phyloP scores from a whole-genome alignment of 2,329 filamentous ascomycete genomes.

The Lasiodiplodia theobromae region DNA sequence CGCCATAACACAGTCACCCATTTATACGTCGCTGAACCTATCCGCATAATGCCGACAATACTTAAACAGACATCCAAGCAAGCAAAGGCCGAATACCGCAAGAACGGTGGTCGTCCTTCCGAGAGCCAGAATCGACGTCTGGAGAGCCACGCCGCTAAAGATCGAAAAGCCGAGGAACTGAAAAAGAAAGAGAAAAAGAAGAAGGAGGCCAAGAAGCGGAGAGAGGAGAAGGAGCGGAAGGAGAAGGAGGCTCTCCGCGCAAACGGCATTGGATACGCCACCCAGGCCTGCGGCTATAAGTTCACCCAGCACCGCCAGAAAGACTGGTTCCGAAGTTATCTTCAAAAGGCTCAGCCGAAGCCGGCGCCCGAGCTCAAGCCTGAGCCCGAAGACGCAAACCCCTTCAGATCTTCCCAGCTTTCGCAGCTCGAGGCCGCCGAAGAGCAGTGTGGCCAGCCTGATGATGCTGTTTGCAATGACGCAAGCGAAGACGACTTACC shows the following conservation, averaged over 20 bases:
- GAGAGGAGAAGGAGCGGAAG: slow-evolving; percentile 42
- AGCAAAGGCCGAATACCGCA: slow-evolving; percentile 43
- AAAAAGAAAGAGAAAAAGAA: slow-evolving; percentile 43
- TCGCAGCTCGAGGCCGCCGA: not conserved
- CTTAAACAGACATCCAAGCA: slow-evolving; percentile 43
- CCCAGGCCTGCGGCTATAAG: slow-evolving; percentile 48
- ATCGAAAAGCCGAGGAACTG: slow-evolving; percentile 42
- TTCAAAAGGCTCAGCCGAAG: slow-evolving; percentile 10
- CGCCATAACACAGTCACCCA: not conserved
- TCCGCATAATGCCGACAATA: not conserved
- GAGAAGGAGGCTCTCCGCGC: slow-evolving; percentile 40
- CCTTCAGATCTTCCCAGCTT: not conserved
- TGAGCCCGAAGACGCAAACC: not conserved
- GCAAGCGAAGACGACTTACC: not conserved
- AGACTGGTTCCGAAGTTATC: slow-evolving; percentile 44
- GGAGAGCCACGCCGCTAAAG: slow-evolving; percentile 41
- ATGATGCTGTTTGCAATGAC: not conserved
- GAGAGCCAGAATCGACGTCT: slow-evolving; percentile 41
- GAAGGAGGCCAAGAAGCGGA: slow-evolving; percentile 39
- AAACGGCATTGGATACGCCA: slow-evolving; percentile 46
- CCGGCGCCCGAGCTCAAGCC: not conserved
- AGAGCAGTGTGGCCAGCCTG: not conserved
- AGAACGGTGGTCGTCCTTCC: slow-evolving; percentile 38
- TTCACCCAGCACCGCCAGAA: slow-evolving; percentile 47
- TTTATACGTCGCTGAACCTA: not conserved